Evolutionary conservation across 2,329 filamentous ascomycete genomes (phyloP).

Genomic region (Trichoderma pleuroti): DNA sequence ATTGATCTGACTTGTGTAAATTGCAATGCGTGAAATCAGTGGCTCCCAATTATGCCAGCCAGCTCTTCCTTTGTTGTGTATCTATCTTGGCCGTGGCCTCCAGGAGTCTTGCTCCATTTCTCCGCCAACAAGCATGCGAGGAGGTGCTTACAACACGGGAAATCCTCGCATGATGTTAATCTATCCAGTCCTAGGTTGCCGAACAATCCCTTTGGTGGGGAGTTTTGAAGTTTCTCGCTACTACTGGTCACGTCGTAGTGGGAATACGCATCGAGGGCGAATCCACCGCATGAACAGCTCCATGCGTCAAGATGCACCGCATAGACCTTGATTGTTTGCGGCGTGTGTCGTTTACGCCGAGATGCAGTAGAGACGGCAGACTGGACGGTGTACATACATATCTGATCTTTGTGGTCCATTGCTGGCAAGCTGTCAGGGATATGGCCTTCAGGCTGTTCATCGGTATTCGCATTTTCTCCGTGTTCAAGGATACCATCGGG

Average conservation of each 20-base stretch:
- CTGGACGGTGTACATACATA: slow-evolving; percentile 58
- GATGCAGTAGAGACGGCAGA: slow-evolving; percentile 46
- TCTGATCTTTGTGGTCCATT: neutral
- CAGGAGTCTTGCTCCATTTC: slow-evolving; percentile 57
- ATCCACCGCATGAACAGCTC: slow-evolving; percentile 88
- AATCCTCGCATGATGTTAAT: slow-evolving; percentile 30
- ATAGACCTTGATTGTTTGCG: slow-evolving; percentile 45
- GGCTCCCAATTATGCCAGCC: slow-evolving; percentile 61
- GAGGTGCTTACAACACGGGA: slow-evolving; percentile 80
- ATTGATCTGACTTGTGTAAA: neutral
- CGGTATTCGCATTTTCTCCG: neutral
- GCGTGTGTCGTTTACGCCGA: slow-evolving; percentile 24
- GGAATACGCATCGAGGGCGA: slow-evolving; percentile 68
- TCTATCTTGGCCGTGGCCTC: slow-evolving; percentile 52
- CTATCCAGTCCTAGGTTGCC: slow-evolving; percentile 48
- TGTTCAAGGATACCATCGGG: neutral
- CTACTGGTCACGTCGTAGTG: neutral
- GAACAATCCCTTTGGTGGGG: slow-evolving; percentile 33
- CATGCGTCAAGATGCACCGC: slow-evolving; percentile 71
- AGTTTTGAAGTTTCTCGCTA: neutral
- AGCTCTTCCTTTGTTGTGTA: slow-evolving; percentile 61
- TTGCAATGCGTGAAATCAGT: slow-evolving; percentile 23
- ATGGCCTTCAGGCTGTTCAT: neutral
- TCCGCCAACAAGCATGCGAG: slow-evolving; percentile 77
- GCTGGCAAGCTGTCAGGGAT: neutral